Evolutionary conservation across 352 stramenopile genomes (phyloP).

Genomic region (Thalassiosira hispida): DNA sequence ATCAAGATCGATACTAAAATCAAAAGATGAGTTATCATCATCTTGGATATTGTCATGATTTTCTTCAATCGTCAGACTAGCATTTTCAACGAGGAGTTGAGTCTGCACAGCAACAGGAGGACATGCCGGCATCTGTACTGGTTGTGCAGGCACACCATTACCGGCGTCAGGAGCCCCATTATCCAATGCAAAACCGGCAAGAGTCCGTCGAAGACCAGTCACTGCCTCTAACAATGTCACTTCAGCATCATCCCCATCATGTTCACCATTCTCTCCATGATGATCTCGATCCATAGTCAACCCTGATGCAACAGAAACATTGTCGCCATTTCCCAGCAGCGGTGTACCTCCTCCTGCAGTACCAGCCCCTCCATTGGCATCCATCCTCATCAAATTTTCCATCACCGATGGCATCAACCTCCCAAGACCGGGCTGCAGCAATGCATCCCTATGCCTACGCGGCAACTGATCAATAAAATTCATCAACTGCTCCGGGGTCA

Average conservation of each 20-base stretch:
- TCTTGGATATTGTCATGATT: conserved; percentile 12
- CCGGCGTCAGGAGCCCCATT: neutral
- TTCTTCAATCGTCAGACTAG: conserved; percentile 1
- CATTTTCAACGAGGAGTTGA: neutral
- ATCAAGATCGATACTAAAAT: too few species aligned
- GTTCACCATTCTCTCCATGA: neutral
- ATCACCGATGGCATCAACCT: conserved; percentile 51
- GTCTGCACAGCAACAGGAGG: neutral
- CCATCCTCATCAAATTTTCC: conserved; percentile 42
- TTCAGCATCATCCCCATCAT: conserved; percentile 15
- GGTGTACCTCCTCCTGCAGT: neutral
- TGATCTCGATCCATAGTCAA: conserved; percentile 47
- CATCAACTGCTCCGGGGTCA: conserved; percentile 65
- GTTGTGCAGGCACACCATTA: neutral
- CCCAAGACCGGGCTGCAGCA: conserved; percentile 63
- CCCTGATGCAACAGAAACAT: conserved; percentile 37
- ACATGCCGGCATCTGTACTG: neutral
- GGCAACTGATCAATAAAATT: conserved; percentile 66
- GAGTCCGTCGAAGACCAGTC: conserved; percentile 33
- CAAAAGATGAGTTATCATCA: conserved; percentile 38
- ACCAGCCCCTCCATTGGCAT: conserved; percentile 1
- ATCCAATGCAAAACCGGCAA: conserved; percentile 8
- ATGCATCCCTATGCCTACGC: conserved; percentile 55
- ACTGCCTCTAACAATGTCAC: conserved; percentile 54
- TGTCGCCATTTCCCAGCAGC: conserved; percentile 25